These are phyloP conservation scores for Beauveria bassiana DNA, from an alignment of 2,329 filamentous ascomycete species.

Conservation along the genomic window DNA sequence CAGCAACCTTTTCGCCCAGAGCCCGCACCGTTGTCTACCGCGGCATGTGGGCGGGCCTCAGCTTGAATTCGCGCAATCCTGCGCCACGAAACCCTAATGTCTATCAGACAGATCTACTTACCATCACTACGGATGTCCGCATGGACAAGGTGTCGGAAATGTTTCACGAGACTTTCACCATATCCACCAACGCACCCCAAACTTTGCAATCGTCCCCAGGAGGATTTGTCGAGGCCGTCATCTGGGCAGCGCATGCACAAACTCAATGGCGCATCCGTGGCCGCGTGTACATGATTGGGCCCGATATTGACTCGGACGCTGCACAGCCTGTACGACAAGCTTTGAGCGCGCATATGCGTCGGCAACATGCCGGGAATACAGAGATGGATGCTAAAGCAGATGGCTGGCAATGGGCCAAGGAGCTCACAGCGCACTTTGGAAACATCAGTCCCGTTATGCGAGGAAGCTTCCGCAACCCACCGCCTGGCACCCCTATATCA, in stretches of 20 bases:
- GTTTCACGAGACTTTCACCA: conserved; percentile 34
- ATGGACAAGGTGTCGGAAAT: conserved; percentile 80
- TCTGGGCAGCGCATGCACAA: conserved; percentile 64
- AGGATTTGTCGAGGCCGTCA: conserved; percentile 71
- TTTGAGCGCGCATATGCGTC: conserved; percentile 56
- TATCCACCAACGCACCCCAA: background rate
- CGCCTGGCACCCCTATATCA: conserved; percentile 55
- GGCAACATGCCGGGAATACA: conserved; percentile 7
- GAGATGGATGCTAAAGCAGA: background rate
- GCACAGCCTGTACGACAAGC: conserved; percentile 47
- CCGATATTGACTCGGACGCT: conserved; percentile 48
- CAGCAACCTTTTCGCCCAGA: conserved; percentile 42
- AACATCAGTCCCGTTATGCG: conserved; percentile 78
- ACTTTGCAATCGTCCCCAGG: conserved; percentile 47
- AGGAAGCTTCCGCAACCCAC: conserved; percentile 65
- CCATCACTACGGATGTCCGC: conserved; percentile 79
- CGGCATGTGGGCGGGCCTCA: conserved; percentile 71
- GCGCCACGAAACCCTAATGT: conserved; percentile 60
- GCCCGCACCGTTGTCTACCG: conserved; percentile 78
- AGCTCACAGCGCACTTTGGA: conserved; percentile 82
- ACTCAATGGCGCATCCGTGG: conserved; percentile 85
- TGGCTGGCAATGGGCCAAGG: conserved; percentile 69
- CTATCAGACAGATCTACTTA: conserved; percentile 70
- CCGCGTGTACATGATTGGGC: conserved; percentile 64
- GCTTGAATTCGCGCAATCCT: conserved; percentile 63